phyloP scores from a whole-genome alignment of 176 grass and related monocot species.

The Juncus inflexus region DNA sequence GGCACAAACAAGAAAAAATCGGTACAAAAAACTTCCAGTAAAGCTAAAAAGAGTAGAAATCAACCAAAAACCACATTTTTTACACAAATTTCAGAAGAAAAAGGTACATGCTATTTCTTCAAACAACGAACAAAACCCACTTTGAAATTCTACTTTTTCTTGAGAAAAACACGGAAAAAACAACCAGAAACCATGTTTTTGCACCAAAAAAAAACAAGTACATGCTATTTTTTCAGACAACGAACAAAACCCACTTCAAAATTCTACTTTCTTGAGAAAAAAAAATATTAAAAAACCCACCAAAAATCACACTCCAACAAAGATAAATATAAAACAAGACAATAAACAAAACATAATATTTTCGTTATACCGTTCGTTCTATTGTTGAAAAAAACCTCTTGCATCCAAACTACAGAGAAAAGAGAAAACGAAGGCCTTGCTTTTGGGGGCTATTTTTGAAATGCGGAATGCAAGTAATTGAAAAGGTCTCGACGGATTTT shows the following conservation, averaged over 20 bases:
- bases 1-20: no score
- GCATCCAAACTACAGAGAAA: neutral
- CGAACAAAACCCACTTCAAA: neutral
- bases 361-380: constrained; percentile 3
- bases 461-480: constrained; percentile 16
- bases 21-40: no score
- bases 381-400: neutral
- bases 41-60: no score
- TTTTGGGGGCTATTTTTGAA: constrained; percentile 1
- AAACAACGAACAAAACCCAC: neutral
- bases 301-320: neutral
- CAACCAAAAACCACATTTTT: no score
- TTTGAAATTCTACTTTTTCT: no score
- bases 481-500: neutral
- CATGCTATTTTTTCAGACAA: neutral
- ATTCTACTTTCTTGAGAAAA: neutral
- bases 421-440: constrained; percentile 10
- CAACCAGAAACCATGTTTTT: neutral
- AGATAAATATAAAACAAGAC: neutral
- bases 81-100: neutral
- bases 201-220: neutral
- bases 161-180: neutral
- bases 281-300: constrained; percentile 9
- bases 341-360: neutral
- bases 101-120: neutral